A percentile compares a stretch with the other conserved stretches of the same genome.
Conservation (phyloP, 805 yeast species). For the Yarrowia osloensis region DNA sequence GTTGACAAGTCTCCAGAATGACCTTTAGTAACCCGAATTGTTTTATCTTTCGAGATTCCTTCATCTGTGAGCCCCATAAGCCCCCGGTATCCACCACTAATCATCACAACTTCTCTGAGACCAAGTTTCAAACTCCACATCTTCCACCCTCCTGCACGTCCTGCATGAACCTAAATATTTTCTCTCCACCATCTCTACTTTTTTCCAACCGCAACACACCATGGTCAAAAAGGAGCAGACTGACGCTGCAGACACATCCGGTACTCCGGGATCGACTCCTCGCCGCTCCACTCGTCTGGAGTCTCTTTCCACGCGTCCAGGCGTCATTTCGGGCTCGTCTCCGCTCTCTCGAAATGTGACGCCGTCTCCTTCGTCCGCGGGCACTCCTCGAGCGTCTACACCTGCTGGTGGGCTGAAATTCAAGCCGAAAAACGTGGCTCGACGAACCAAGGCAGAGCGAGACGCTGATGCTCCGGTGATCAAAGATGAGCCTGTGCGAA, state of each 20-base stretch:
- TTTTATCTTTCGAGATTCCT: no score
- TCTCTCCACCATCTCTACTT: background rate
- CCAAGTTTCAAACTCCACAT: background rate
- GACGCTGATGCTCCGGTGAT: constrained; percentile 67
- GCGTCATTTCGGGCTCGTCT: constrained; percentile 25
- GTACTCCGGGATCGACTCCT: background rate
- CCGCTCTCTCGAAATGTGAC: constrained; percentile 21
- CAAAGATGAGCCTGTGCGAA: constrained; percentile 31
- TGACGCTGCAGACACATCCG: background rate
- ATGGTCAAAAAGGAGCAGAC: constrained; percentile 19
- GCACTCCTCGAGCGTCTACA: constrained; percentile 21
- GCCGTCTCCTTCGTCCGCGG: background rate
- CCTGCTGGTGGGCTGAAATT: constrained; percentile 50
- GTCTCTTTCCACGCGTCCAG: constrained; percentile 32
- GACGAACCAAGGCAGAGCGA: constrained; percentile 81
- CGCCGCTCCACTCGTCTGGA: constrained; percentile 32
- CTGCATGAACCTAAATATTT: constrained; percentile 20
- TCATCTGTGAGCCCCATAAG: no score
- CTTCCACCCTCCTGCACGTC: background rate
- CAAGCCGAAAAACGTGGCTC: constrained; percentile 82
- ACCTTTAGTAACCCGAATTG: no score
- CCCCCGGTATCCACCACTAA: background rate
- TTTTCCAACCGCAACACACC: background rate
- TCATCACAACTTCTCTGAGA: background rate
- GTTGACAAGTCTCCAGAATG: background rate